Conservation (phyloP, 2,329 filamentous ascomycete genomes). For the Aspergillus fumigatiaffinis region DNA sequence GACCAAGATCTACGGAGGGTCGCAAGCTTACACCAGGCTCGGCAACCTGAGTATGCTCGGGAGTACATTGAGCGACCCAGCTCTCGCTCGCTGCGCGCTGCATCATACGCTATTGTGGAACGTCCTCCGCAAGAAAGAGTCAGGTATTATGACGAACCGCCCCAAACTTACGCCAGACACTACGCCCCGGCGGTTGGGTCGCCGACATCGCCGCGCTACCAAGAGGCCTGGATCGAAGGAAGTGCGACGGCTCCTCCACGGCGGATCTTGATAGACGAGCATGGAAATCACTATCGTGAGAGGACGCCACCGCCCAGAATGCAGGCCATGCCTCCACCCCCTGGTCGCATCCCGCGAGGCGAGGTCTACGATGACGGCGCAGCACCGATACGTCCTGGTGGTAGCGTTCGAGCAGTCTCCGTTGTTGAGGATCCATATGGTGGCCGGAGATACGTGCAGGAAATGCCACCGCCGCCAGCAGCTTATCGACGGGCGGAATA, state of each 20-base stretch:
- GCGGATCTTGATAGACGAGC: conserved; percentile 75
- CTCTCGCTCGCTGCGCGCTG: conserved; percentile 32
- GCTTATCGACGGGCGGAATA: conserved; percentile 41
- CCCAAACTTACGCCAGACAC: conserved; percentile 29
- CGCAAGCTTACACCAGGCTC: conserved; percentile 44
- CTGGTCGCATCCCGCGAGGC: conserved; percentile 26
- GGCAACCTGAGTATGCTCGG: conserved; percentile 39
- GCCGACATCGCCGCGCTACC: conserved; percentile 32
- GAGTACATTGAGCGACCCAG: conserved; percentile 45
- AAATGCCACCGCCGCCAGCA: conserved; percentile 42
- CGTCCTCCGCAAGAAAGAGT: conserved; percentile 34
- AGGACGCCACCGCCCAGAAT: conserved; percentile 41
- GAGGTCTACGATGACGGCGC: conserved; percentile 34
- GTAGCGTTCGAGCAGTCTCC: conserved; percentile 38
- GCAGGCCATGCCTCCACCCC: conserved; percentile 31
- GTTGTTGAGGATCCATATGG: conserved; percentile 41
- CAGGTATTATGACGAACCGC: conserved; percentile 38
- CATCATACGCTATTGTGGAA: conserved; percentile 40
- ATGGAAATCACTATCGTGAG: conserved; percentile 74
- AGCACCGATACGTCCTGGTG: conserved; percentile 22
- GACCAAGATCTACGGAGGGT: conserved; percentile 46
- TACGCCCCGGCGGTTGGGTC: conserved; percentile 37
- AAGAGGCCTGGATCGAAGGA: conserved; percentile 41
- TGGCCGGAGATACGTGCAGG: conserved; percentile 39
- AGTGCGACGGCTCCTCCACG: conserved; percentile 52